Percentiles rank a stretch among this genome's conserved stretches.
These are phyloP conservation scores for Tuber indicum DNA, from an alignment of 495 filamentous ascomycete genomes.

Conservation along the genomic window DNA sequence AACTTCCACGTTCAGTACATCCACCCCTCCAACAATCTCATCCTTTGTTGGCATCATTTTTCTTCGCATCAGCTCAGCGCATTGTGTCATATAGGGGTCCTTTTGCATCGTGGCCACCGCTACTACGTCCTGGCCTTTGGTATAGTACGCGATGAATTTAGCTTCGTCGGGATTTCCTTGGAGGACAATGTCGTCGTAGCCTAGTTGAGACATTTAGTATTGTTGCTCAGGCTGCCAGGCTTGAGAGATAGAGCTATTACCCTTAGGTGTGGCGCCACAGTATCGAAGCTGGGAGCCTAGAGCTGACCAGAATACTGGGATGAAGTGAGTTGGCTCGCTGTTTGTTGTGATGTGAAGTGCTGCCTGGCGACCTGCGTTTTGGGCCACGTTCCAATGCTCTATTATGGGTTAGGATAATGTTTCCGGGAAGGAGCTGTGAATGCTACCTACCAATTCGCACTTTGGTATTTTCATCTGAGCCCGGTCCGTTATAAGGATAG, in stretches of 20 bases:
- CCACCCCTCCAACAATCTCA: conserved; percentile 64
- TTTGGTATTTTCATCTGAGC: conserved; percentile 50
- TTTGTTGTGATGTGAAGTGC: conserved; percentile 64
- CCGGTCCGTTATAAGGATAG: conserved; percentile 87
- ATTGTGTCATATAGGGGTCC: conserved; percentile 80
- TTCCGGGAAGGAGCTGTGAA: background rate
- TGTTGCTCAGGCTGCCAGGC: background rate
- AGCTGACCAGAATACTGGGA: conserved; percentile 94
- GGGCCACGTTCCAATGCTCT: conserved; percentile 98
- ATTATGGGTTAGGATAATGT: conserved; percentile 51
- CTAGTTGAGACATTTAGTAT: background rate
- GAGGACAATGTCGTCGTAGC: conserved; percentile 77
- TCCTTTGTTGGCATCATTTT: conserved; percentile 75
- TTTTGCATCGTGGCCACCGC: conserved; percentile 85
- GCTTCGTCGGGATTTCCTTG: conserved; percentile 68
- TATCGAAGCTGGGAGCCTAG: conserved; percentile 83
- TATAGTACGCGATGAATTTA: conserved; percentile 85
- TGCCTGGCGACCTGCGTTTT: conserved; percentile 76
- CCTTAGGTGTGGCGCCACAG: conserved; percentile 67
- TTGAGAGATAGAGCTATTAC: conserved; percentile 43
- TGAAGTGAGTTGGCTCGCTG: conserved; percentile 62
- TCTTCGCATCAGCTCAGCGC: conserved; percentile 76
- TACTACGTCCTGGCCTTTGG: conserved; percentile 78
- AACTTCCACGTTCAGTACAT: conserved; percentile 60
- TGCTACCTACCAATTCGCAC: conserved; percentile 25